A percentile compares a stretch with the other conserved stretches of the same genome.
These are phyloP conservation scores for Boletus patriciae DNA, from an alignment of 768 basidiomycete species.

Conservation along the genomic window DNA sequence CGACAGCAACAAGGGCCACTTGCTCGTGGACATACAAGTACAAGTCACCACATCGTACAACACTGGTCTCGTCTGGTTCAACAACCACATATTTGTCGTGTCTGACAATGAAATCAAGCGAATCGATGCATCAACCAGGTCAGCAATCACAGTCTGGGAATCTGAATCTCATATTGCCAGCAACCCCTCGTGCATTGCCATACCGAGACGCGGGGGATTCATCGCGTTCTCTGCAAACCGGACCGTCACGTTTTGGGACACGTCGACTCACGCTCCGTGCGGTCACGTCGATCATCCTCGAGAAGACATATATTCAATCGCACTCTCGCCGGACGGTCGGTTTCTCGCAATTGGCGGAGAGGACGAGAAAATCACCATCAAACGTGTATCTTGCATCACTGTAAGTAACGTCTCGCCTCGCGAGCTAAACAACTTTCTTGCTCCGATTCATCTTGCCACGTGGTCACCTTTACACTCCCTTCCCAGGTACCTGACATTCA, in stretches of 20 bases:
- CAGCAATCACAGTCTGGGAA: neutral
- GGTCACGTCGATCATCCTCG: neutral
- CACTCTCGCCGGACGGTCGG: neutral
- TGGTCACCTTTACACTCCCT: neutral
- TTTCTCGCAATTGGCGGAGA: neutral
- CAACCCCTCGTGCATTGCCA: neutral
- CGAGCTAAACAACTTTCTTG: neutral
- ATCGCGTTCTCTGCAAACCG: neutral
- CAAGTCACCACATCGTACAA: neutral
- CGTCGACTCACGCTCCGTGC: neutral
- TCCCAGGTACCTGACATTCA: neutral
- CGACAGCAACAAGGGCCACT: neutral
- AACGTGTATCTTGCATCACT: neutral
- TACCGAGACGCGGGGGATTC: neutral
- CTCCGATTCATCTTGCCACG: neutral
- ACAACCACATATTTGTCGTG: neutral
- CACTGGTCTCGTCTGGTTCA: neutral
- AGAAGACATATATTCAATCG: neutral
- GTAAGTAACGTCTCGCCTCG: neutral
- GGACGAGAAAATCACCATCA: neutral
- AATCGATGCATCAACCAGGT: neutral
- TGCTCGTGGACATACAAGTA: neutral
- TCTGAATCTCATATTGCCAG: neutral
- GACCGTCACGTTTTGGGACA: neutral
- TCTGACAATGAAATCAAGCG: neutral